A percentile compares a stretch with the other conserved stretches of the same genome.
Conservation (phyloP, 306 rosid genomes). For the Crotalaria pallida region DNA sequence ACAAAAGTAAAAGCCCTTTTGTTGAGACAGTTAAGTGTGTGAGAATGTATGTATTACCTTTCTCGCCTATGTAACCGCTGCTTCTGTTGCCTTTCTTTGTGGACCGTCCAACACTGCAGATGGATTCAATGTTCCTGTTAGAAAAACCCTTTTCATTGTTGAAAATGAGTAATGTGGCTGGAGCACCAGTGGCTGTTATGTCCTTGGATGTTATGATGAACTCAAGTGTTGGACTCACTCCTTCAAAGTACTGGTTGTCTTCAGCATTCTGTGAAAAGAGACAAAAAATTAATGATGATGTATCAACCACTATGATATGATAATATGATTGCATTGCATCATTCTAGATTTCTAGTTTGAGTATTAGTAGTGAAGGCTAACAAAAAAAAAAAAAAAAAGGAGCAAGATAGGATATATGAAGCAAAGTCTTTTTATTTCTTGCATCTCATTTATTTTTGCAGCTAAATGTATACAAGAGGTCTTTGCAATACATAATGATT, state of each 20-base stretch:
- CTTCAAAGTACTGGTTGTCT: conserved; percentile 57
- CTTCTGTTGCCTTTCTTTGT: conserved; percentile 66
- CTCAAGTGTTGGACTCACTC: conserved; percentile 47
- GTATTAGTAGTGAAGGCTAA: background rate
- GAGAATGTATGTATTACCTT: conserved; percentile 50
- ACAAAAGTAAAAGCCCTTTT: background rate
- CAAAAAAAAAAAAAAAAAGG: too few relatives aligned
- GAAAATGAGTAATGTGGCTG: conserved; percentile 55
- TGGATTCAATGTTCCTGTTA: conserved; percentile 49
- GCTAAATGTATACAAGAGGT: background rate
- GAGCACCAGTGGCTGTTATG: conserved; percentile 61
- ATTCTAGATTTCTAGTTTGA: background rate
- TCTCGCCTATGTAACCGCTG: conserved; percentile 78
- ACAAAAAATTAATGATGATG: background rate
- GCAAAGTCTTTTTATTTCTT: background rate
- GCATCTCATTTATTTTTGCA: background rate
- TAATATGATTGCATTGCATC: background rate
- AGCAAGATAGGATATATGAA: background rate
- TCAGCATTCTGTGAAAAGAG: conserved; percentile 60
- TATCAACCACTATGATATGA: background rate
- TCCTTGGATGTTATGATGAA: conserved; percentile 61
- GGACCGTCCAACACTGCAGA: conserved; percentile 77
- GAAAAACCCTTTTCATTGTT: conserved; percentile 81
- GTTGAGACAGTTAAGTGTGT: background rate
- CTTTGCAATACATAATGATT: background rate